Conservation (phyloP, 2,329 filamentous ascomycete species). For the Metarhizium brunneum region DNA sequence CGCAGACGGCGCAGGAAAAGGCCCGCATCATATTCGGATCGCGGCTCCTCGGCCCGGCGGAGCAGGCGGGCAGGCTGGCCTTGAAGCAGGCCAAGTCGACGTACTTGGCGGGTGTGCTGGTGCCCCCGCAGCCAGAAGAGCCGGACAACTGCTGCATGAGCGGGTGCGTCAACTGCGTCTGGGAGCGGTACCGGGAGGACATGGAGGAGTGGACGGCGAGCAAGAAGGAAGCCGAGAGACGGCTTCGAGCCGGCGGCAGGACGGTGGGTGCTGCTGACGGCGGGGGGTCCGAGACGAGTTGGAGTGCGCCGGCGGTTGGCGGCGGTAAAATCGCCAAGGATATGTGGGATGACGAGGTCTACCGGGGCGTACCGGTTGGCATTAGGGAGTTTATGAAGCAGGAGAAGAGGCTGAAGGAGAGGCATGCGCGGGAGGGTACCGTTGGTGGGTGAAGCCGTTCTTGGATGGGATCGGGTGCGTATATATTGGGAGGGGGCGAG, state of each 20-base stretch:
- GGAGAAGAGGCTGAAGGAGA: constrained; percentile 80
- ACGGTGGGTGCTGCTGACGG: constrained; percentile 79
- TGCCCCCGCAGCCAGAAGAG: constrained; percentile 78
- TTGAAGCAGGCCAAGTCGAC: constrained; percentile 49
- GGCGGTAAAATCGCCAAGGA: constrained; percentile 37
- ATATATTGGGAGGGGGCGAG: background rate
- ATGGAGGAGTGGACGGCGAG: constrained; percentile 77
- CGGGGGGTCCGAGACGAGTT: constrained; percentile 63
- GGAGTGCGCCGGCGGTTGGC: constrained; percentile 32
- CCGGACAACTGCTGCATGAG: constrained; percentile 99
- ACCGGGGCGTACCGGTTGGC: constrained; percentile 76
- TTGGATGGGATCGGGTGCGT: background rate
- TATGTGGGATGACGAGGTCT: constrained; percentile 57
- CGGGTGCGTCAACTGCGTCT: constrained; percentile 95
- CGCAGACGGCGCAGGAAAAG: constrained; percentile 40
- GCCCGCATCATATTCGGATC: constrained; percentile 73
- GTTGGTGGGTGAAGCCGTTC: constrained; percentile 25
- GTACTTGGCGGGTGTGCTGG: constrained; percentile 66
- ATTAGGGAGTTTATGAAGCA: constrained; percentile 97
- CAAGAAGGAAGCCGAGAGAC: constrained; percentile 51
- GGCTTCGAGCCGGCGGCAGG: constrained; percentile 28
- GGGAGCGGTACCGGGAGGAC: constrained; percentile 86
- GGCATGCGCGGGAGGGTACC: constrained; percentile 51
- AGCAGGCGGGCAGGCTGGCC: constrained; percentile 52
- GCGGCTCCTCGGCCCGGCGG: constrained; percentile 62